Evolutionary conservation across 1,284 basidiomycete genomes (phyloP), one percentile per base, ranked within the genome.

Genomic region (Mycosarcoma mackinlayi): DNA sequence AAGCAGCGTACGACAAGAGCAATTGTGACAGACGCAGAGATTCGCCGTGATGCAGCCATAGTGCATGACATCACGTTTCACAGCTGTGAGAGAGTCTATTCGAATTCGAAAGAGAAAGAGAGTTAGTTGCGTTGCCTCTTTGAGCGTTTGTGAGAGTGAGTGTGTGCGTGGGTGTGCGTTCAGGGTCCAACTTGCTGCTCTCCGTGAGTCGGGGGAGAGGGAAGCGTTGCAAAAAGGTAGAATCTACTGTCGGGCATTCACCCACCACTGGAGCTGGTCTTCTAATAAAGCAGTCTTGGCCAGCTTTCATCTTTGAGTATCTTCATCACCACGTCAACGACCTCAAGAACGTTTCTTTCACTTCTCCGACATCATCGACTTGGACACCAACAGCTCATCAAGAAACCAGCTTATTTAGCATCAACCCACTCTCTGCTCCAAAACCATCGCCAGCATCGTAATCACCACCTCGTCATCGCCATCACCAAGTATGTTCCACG

Each of bases 401-500:
- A 33, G 13, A 27, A 30, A 33, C 37, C 30, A 38, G 21, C 49
- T 44, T 21, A 8, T 33, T 23, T 40, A 39, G 30, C 39, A 45
- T 9, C 39, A 33, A 21, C 50, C 37, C 8, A 18, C 45, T 8
- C 6, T 21, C 24, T 9, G 14, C 28, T 13, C 7, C 38, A 37
- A 25, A 31, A 30, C 11, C 38, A 27, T 23, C 28, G 38, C 16
- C 33, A 44, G 16, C 39, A 33, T 13, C 38, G 25, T 42, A n/a
- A 47, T 27, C 50, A 37, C 5, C 30, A 39, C 28, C 23, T 40
- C 49, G n/a, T 39, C 57, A 24, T n/a, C 50, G 33, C 13, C 19
- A 42, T 39, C 58, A 6, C 31, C 67, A 64, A 72, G 59, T 58
- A 77, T 77, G 75, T 67, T 73, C 58, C 73, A 74, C 68, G 62